Evolutionary conservation across 768 basidiomycete genomes (phyloP).

Genomic region (Hydnum rufescens): DNA sequence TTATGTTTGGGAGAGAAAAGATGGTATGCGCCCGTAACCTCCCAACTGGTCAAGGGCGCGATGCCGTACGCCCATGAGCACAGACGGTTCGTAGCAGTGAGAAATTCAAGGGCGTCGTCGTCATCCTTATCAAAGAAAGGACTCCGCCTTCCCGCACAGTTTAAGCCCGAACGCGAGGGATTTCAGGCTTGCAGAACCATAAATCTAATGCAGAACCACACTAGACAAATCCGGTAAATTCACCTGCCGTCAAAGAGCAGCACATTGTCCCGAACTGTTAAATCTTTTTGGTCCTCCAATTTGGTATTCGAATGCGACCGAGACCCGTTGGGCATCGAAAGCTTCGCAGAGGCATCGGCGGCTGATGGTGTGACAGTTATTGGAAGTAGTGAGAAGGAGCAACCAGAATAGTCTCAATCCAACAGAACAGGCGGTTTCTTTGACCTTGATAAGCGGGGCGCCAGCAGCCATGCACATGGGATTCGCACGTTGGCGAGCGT

Average conservation of each 20-base stretch:
- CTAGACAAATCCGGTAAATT: conserved; percentile 9
- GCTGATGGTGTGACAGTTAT: too few species aligned
- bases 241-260: conserved; percentile 74
- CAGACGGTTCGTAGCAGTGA: conserved; percentile 84
- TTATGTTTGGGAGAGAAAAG: neutral
- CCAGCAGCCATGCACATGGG: conserved; percentile 90
- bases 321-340: neutral
- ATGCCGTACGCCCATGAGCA: conserved; percentile 84
- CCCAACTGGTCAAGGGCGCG: conserved; percentile 76
- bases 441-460: conserved; percentile 72
- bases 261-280: conserved; percentile 65
- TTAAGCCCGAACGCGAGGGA: conserved; percentile 51
- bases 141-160: conserved; percentile 34
- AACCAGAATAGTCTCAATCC: conserved; percentile 42
- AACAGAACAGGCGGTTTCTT: conserved; percentile 74
- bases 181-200: conserved; percentile 38
- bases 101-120: conserved; percentile 90
- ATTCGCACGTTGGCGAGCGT: conserved; percentile 89
- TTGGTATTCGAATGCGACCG: conserved; percentile 12
- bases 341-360: neutral
- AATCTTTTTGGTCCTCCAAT: conserved; percentile 63
- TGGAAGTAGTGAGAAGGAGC: too few species aligned
- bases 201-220: too few species aligned
- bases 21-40: conserved; percentile 61
- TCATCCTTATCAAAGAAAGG: conserved; percentile 96